phyloP scores from a whole-genome alignment of 148 eudicot species.

The Chenopodium quinoa region DNA sequence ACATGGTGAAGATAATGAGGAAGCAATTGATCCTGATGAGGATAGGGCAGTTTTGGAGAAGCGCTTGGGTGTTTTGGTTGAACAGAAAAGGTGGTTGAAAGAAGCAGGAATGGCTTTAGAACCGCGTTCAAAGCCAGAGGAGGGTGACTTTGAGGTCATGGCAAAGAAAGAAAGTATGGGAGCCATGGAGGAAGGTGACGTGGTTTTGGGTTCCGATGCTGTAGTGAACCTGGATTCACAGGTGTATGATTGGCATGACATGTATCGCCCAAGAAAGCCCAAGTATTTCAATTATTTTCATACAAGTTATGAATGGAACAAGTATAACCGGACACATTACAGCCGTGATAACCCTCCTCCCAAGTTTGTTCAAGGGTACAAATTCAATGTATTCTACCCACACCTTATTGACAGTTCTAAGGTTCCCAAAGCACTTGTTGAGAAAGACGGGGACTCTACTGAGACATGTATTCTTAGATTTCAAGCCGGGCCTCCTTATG shows the following conservation, averaged over 20 bases:
- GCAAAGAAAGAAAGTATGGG: slow-evolving; percentile 75
- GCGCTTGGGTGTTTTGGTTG: slow-evolving; percentile 40
- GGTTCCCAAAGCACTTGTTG: slow-evolving; percentile 67
- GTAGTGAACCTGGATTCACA: slow-evolving; percentile 80
- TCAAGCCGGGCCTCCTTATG: slow-evolving; percentile 98
- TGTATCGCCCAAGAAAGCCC: slow-evolving; percentile 88
- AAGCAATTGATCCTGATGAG: slow-evolving; percentile 89
- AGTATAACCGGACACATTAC: slow-evolving; percentile 94
- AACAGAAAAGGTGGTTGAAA: too few relatives aligned
- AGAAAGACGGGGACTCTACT: slow-evolving; percentile 80
- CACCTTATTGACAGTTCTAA: slow-evolving; percentile 80
- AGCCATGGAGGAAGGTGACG: slow-evolving; percentile 88
- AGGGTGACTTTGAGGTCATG: slow-evolving; percentile 61
- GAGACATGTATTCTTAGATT: slow-evolving; percentile 87
- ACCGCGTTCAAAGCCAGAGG: slow-evolving; percentile 49
- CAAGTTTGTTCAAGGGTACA: slow-evolving; percentile 89
- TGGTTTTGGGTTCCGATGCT: slow-evolving; percentile 67
- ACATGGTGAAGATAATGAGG: slow-evolving; percentile 75
- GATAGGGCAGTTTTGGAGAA: slow-evolving; percentile 51
- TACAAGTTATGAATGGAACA: slow-evolving; percentile 97
- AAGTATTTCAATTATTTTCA: slow-evolving; percentile 95
- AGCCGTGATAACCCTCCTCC: slow-evolving; percentile 96
- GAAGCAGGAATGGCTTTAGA: slow-evolving; percentile 37
- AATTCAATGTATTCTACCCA: slow-evolving; percentile 90
- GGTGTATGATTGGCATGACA: slow-evolving; percentile 97